phyloP scores from a whole-genome alignment of 2,329 filamentous ascomycete genomes.

The Thermothelomyces thermophilus region DNA sequence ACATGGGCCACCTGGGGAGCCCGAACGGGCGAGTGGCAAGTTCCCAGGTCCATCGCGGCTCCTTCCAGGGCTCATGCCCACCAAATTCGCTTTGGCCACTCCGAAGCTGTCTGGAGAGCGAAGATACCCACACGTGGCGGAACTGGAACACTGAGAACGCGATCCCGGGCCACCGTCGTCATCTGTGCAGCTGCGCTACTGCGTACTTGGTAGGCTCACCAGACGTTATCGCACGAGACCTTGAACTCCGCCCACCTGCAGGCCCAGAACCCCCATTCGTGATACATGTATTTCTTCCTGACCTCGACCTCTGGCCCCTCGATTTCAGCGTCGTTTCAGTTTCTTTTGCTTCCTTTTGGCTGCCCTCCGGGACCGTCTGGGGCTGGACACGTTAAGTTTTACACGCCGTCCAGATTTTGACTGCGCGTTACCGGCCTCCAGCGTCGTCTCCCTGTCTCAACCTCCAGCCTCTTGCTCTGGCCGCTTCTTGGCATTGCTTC shows the following conservation, averaged over 20 bases:
- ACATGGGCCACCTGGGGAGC: too few relatives aligned
- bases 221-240: conserved; percentile 1
- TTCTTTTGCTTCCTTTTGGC: neutral
- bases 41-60: too few relatives aligned
- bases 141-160: neutral
- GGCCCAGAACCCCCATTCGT: neutral
- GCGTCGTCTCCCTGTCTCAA: neutral
- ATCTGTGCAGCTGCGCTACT: conserved; percentile 6
- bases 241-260: neutral
- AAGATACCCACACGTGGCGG: conserved; percentile 13
- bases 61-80: neutral
- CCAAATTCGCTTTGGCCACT: neutral
- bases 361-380: neutral
- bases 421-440: neutral
- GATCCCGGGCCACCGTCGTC: conserved; percentile 6
- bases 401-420: neutral
- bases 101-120: too few relatives aligned
- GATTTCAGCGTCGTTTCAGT: neutral
- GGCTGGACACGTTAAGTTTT: conserved; percentile 3
- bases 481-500: conserved; percentile 23
- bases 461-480: conserved; percentile 13
- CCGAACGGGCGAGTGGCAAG: too few relatives aligned
- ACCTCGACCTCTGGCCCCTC: neutral
- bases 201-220: too few relatives aligned
- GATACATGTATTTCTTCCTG: conserved; percentile 3